phyloP scores from a whole-genome alignment of 495 filamentous ascomycete species.

The Daldinia bambusicola region DNA sequence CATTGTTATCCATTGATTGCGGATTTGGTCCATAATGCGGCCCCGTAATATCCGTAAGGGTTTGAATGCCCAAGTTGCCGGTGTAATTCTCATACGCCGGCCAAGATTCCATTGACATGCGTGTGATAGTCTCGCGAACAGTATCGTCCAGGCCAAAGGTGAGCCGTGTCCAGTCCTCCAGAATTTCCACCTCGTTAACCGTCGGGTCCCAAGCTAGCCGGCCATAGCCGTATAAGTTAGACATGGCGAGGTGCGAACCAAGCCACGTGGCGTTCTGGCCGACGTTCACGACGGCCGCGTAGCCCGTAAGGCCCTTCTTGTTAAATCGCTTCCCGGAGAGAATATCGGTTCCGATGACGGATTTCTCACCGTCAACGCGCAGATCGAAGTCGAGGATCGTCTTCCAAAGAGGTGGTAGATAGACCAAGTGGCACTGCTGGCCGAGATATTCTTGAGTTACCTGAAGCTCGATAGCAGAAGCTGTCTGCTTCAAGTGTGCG shows the following conservation, averaged over 20 bases:
- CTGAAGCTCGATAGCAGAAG: conserved; percentile 70
- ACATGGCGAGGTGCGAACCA: conserved; percentile 73
- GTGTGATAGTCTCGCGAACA: conserved; percentile 67
- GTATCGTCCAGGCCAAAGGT: conserved; percentile 67
- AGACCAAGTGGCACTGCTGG: conserved; percentile 75
- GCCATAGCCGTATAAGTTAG: conserved; percentile 78
- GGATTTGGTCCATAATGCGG: conserved; percentile 76
- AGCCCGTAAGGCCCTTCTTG: conserved; percentile 64
- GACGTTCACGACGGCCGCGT: conserved; percentile 74
- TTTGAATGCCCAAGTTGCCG: conserved; percentile 77
- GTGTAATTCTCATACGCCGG: conserved; percentile 76
- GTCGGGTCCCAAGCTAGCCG: conserved; percentile 71
- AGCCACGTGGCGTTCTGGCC: conserved; percentile 75
- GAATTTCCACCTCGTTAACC: conserved; percentile 53
- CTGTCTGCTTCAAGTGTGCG: conserved; percentile 68
- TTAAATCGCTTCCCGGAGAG: conserved; percentile 68
- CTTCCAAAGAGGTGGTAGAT: conserved; percentile 74
- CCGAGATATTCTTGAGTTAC: conserved; percentile 77
- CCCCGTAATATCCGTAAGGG: conserved; percentile 72
- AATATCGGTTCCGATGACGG: conserved; percentile 66
- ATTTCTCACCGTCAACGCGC: conserved; percentile 63
- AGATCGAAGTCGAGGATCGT: conserved; percentile 73
- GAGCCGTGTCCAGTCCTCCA: conserved; percentile 73
- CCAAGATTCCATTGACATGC: conserved; percentile 76
- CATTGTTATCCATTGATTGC: conserved; percentile 71